Base-by-base conservation (phyloP, 1,139 yeast species). In the Neolecta irregularis region DNA sequence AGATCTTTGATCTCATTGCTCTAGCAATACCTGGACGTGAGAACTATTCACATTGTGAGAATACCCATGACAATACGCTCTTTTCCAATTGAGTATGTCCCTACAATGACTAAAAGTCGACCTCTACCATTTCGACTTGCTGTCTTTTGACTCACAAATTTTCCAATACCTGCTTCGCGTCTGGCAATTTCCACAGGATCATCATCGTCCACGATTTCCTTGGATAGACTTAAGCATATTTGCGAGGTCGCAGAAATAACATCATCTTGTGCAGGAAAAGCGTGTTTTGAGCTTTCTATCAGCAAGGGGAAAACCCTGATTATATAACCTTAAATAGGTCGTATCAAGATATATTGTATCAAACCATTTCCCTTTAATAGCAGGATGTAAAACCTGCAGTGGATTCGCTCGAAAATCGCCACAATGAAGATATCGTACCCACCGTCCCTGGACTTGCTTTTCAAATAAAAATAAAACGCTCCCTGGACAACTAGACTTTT, bases 1-100 rank as follows among this genome's bases (percentile, higher is more conserved):
- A 75, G 46, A 59, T 74, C 58, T 53, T 73, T 48, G 64, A 66
- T 2, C 58, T 51, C 12, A 80, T 51, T n/a, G 51, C 50, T 31
- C 65, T 56, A 49, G 85, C 88, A 22, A 80, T 63, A 1, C 70
- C 62, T 15, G 37, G 37, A n/a, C n/a, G n/a, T n/a, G n/a, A n/a
- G n/a, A n/a, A n/a, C n/a, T n/a, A n/a, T 13, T 15, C 31, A 33
- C 17, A 17, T 7, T 19, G 18, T 19, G 18, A n/a, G 3, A 12
- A 38, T 41, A 8, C 34, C 44, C 6, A 80, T 56, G 0, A 93
- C 95, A 19, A 88, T 53, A 40, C 74, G 67, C 51, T 88, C 98
- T 52, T 88, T 88, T 2, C 98, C 96, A 29, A 88, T 81, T 1
- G 85, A 68, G 53, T 88, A 88, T 0, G 93, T 75, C 0, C 96